phyloP scores from a whole-genome alignment of 176 grass and related monocot genomes.

The Oryza glumipatula region DNA sequence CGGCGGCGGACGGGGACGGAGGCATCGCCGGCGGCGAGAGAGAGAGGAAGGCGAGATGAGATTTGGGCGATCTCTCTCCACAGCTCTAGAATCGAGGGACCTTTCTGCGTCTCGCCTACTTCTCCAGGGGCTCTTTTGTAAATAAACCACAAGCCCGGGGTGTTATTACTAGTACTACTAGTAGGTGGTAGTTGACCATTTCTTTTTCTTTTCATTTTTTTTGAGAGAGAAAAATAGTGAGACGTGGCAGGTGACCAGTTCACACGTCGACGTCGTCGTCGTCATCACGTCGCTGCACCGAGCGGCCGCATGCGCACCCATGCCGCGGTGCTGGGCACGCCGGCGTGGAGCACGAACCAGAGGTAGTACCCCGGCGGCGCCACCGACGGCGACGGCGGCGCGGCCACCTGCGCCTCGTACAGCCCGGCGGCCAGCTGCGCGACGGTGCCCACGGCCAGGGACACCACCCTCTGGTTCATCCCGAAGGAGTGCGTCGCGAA shows the following conservation, averaged over 20 bases:
- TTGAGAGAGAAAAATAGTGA: too few species aligned
- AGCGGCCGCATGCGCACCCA: constrained; percentile 67
- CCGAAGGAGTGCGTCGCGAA: constrained; percentile 82
- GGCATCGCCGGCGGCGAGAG: constrained; percentile 41
- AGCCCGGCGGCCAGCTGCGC: constrained; percentile 23
- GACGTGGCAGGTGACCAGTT: not conserved
- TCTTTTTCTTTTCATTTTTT: too few species aligned
- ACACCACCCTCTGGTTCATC: constrained; percentile 86
- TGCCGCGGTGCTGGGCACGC: constrained; percentile 61
- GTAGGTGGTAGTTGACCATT: not conserved
- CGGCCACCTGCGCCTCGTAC: constrained; percentile 54
- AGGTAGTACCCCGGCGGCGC: constrained; percentile 81
- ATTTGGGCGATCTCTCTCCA: constrained; percentile 16
- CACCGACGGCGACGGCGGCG: constrained; percentile 58
- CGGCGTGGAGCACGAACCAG: constrained; percentile 82
- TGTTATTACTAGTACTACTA: not conserved
- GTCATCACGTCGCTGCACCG: constrained; percentile 29
- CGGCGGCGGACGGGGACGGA: constrained; percentile 40
- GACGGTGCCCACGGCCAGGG: constrained; percentile 47
- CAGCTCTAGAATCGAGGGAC: constrained; percentile 10
- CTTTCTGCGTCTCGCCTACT: not conserved
- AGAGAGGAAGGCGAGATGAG: constrained; percentile 28
- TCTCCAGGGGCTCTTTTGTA: constrained; percentile 1
- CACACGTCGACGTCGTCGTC: not conserved
- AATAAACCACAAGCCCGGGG: not conserved